Conservation (phyloP, 495 filamentous ascomycete genomes). For the Penicillium cinerascens region DNA sequence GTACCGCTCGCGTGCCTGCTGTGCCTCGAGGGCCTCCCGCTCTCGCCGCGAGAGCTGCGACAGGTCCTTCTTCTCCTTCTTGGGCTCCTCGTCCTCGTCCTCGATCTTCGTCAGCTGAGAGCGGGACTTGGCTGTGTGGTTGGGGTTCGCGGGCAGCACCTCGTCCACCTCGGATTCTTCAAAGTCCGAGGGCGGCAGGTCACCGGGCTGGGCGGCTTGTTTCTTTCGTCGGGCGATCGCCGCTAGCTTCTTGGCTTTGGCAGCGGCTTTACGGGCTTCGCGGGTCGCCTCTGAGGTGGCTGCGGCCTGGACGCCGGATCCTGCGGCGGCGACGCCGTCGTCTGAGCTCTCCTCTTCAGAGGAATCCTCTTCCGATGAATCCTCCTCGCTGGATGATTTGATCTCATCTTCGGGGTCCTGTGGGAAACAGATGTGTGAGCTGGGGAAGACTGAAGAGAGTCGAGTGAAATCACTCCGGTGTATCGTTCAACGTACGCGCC, state of each 20-base stretch:
- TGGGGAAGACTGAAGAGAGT: neutral
- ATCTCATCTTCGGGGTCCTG: conserved; percentile 49
- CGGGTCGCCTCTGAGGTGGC: conserved; percentile 58
- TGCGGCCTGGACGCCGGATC: conserved; percentile 17
- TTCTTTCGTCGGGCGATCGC: conserved; percentile 69
- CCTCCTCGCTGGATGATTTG: conserved; percentile 38
- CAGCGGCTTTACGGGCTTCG: conserved; percentile 81
- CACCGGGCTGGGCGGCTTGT: conserved; percentile 67
- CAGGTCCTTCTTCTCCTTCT: conserved; percentile 33
- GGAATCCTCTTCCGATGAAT: conserved; percentile 36
- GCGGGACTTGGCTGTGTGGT: conserved; percentile 72
- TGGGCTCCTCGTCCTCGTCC: conserved; percentile 29
- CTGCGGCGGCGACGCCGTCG: conserved; percentile 44
- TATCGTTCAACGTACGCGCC: conserved; percentile 53
- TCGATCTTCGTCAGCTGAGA: conserved; percentile 52
- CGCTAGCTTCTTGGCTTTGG: conserved; percentile 88
- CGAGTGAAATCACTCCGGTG: neutral
- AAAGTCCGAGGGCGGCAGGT: conserved; percentile 69
- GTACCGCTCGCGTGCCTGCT: conserved; percentile 85
- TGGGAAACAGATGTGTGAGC: neutral
- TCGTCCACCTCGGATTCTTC: conserved; percentile 58
- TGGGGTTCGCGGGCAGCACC: conserved; percentile 80
- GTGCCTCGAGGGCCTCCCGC: conserved; percentile 83
- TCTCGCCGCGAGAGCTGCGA: conserved; percentile 73
- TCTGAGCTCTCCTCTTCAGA: conserved; percentile 40